These are phyloP conservation scores for Aspergillus ochraceus DNA, from an alignment of 2,329 filamentous ascomycete genomes.

Conservation along the genomic window DNA sequence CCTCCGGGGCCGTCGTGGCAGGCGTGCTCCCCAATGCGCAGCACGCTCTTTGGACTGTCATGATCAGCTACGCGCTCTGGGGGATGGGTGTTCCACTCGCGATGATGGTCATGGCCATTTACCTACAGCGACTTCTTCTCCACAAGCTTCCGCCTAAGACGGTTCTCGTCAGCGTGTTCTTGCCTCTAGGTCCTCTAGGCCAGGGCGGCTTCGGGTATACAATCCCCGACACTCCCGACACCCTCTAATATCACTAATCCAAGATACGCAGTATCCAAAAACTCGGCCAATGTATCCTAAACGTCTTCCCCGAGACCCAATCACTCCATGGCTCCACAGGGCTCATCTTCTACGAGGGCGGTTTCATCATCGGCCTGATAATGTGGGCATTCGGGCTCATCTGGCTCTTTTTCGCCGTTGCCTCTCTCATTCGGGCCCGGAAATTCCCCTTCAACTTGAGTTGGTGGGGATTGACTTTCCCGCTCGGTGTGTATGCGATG, in stretches of 20 bases:
- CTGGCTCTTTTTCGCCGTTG: conserved; percentile 37
- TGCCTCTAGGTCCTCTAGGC: conserved; percentile 66
- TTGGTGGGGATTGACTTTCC: conserved; percentile 62
- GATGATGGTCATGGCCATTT: conserved; percentile 63
- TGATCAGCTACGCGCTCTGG: conserved; percentile 67
- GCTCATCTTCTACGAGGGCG: conserved; percentile 29
- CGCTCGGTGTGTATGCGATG: conserved; percentile 56
- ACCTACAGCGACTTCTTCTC: conserved; percentile 66
- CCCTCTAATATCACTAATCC: not conserved
- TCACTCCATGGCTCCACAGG: conserved; percentile 24
- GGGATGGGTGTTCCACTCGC: conserved; percentile 63
- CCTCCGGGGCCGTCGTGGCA: conserved; percentile 62
- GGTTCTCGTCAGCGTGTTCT: conserved; percentile 65
- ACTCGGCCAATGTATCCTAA: conserved; percentile 46
- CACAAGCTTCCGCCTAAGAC: conserved; percentile 66
- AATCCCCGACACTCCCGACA: not conserved
- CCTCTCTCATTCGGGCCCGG: conserved; percentile 27
- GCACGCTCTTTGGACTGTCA: conserved; percentile 60
- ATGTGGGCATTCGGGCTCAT: conserved; percentile 38
- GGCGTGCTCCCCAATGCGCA: conserved; percentile 53
- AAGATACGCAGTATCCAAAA: conserved; percentile 42
- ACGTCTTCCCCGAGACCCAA: conserved; percentile 27
- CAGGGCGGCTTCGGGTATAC: conserved; percentile 59
- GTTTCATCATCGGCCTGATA: conserved; percentile 32
- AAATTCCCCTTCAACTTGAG: conserved; percentile 62